Evolutionary conservation across 176 grass and related monocot genomes (phyloP).

Genomic region (Aegilops sharonensis): DNA sequence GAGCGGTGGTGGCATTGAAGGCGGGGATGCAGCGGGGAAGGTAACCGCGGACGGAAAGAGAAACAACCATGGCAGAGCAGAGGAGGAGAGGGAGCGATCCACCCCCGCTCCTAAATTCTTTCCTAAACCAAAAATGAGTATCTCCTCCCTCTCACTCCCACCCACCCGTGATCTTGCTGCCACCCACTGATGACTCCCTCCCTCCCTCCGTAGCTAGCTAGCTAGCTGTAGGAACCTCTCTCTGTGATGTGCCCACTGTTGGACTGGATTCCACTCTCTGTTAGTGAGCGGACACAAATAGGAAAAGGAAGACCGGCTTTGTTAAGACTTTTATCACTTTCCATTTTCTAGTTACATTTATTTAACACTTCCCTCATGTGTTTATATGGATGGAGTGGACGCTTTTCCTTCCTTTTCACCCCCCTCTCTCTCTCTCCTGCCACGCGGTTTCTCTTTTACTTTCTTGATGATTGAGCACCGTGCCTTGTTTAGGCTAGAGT

Average conservation of each 20-base stretch:
- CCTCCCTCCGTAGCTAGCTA: no score
- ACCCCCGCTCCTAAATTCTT: background rate
- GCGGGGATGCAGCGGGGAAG: background rate
- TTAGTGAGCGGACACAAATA: no score
- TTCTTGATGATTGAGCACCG: background rate
- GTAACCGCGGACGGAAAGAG: constrained; percentile 33
- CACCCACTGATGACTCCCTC: no score
- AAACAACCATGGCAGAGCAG: background rate
- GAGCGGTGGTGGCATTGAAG: constrained; percentile 37
- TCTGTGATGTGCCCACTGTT: no score
- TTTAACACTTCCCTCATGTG: no score
- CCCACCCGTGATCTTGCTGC: background rate
- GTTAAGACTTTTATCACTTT: background rate
- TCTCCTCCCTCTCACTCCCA: background rate
- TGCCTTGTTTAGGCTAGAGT: no score
- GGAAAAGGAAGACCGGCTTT: constrained; percentile 8
- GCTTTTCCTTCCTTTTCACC: no score
- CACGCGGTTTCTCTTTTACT: background rate
- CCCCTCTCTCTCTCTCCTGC: no score
- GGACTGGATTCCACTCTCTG: background rate
- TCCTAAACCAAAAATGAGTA: background rate
- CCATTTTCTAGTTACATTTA: background rate
- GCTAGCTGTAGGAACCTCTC: no score
- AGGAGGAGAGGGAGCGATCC: background rate
- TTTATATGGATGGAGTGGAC: no score